Evolutionary conservation across 257 asterid genomes (phyloP), one percentile per base, ranked within the genome.

Genomic region (Gentiana macrophylla): DNA sequence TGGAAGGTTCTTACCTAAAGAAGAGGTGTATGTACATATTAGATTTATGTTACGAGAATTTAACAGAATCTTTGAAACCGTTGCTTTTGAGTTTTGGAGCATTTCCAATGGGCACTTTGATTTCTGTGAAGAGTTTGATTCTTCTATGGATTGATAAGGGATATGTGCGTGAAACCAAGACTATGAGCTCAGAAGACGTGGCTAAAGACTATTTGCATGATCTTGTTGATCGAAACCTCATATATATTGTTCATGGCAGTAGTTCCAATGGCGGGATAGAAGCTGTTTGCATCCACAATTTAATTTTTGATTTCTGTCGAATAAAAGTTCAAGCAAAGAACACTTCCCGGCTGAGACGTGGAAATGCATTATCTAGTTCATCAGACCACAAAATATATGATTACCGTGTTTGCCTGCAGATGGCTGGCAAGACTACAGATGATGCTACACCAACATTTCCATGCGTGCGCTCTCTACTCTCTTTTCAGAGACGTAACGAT

Each of bases 81-180:
- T 59, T 53, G 11, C 49, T 59, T 59, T 35, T 59, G 6, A 45
- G 48, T 48, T 59, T 59, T 48, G 62, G 43, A 47, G 49, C 52
- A 34, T 47, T 35, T 35, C 32, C 3, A 49, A 35, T 33, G 6
- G 54, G 50, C 32, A 36, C 12, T 46, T 45, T 35, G 41, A 59
- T 47, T 12, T 4, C 15, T 11, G 47, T 48, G 12, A 34, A 24
- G 24, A 24, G 24, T 24, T 24, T 24, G 24, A 24, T 24, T 24
- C 24, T 24, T 24, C 24, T 24, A 49, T 59, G 63, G 55, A 5
- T 47, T 7, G 15, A 53, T 2, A 54, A 58, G 49, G 63, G 63
- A 7, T 48, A 46, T 2, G 12, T 57, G 34, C 38, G 5, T 34
- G 37, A 33, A 2, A 10, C 34, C 0, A 33, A 5, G 50, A 47